A percentile compares a stretch with the other conserved stretches of the same genome.
These are phyloP conservation scores for Cyclanthera cordifolia DNA, from an alignment of 306 rosid genomes.

Conservation along the genomic window DNA sequence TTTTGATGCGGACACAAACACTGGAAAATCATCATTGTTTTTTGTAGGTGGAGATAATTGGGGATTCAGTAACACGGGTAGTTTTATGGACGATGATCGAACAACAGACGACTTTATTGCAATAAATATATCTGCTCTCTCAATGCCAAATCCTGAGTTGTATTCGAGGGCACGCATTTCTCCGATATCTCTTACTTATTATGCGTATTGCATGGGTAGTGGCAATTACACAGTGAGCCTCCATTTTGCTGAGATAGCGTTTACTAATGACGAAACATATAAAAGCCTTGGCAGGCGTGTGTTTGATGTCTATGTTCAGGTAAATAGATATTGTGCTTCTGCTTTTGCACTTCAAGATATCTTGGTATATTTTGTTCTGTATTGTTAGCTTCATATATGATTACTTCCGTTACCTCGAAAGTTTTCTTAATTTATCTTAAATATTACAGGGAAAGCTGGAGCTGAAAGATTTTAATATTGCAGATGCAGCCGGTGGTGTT, in stretches of 20 bases:
- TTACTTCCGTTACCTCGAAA: not conserved
- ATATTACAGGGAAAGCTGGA: slow-evolving; percentile 23
- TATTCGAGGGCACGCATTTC: slow-evolving; percentile 55
- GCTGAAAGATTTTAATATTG: slow-evolving; percentile 29
- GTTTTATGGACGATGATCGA: slow-evolving; percentile 22
- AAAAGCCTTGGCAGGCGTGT: slow-evolving; percentile 39
- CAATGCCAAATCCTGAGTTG: slow-evolving; percentile 21
- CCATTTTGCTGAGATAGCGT: slow-evolving; percentile 32
- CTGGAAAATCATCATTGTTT: slow-evolving; percentile 21
- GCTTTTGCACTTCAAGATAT: not conserved
- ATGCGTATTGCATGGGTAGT: slow-evolving; percentile 26
- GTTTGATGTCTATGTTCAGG: slow-evolving; percentile 36
- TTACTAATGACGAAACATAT: slow-evolving; percentile 14
- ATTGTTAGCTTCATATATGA: not conserved
- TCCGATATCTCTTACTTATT: slow-evolving; percentile 40
- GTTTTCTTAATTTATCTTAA: not conserved
- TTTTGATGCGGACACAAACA: slow-evolving; percentile 31
- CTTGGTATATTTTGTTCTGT: not conserved
- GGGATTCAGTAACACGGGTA: slow-evolving; percentile 45
- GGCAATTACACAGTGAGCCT: slow-evolving; percentile 28
- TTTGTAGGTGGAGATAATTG: slow-evolving; percentile 17
- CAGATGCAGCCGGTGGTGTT: slow-evolving; percentile 22
- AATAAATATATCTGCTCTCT: slow-evolving; percentile 20
- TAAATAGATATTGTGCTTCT: not conserved
- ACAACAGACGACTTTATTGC: not conserved